Percentiles rank a stretch among this genome's conserved stretches.
Evolutionary conservation across 192 early-diverging fungal genomes (phyloP).

Genomic region (Mortierella claussenii): DNA sequence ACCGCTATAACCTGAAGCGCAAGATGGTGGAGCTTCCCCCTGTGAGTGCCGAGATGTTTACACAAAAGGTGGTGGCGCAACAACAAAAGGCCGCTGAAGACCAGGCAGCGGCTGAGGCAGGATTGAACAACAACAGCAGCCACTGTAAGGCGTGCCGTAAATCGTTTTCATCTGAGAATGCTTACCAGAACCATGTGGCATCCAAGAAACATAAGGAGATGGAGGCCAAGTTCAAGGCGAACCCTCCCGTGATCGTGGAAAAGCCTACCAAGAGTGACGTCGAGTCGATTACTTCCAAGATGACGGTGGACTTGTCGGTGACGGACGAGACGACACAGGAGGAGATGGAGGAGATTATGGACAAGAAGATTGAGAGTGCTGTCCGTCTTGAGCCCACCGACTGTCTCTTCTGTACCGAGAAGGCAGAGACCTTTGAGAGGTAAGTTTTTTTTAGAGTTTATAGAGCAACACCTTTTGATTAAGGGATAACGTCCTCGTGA

Average conservation of each 20-base stretch:
- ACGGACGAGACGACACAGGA: constrained; percentile 64
- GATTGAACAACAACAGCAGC: constrained; percentile 36
- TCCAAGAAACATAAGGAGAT: constrained; percentile 96
- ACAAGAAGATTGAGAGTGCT: constrained; percentile 82
- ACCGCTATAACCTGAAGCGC: constrained; percentile 98
- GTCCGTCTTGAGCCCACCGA: constrained; percentile 74
- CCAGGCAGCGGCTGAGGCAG: constrained; percentile 43
- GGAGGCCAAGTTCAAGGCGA: constrained; percentile 59
- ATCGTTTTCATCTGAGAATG: constrained; percentile 83
- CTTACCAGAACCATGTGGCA: constrained; percentile 88
- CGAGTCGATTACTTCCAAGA: constrained; percentile 42
- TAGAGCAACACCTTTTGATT: too few relatives aligned
- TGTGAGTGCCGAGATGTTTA: constrained; percentile 85
- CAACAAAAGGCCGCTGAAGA: constrained; percentile 43
- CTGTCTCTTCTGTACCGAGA: constrained; percentile 93
- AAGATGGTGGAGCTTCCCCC: constrained; percentile 93
- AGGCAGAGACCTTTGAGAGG: constrained; percentile 68
- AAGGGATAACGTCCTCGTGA: too few relatives aligned
- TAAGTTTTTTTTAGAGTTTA: constrained; percentile 1
- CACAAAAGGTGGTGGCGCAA: constrained; percentile 67
- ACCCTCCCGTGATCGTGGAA: constrained; percentile 18
- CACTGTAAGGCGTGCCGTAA: constrained; percentile 70
- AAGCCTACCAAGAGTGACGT: constrained; percentile 43
- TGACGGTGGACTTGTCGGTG: constrained; percentile 49
- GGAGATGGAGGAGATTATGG: constrained; percentile 77